Evolutionary conservation across 257 asterid genomes (phyloP), one percentile per base, ranked within the genome.

Genomic region (Solanum infundibuliforme): DNA sequence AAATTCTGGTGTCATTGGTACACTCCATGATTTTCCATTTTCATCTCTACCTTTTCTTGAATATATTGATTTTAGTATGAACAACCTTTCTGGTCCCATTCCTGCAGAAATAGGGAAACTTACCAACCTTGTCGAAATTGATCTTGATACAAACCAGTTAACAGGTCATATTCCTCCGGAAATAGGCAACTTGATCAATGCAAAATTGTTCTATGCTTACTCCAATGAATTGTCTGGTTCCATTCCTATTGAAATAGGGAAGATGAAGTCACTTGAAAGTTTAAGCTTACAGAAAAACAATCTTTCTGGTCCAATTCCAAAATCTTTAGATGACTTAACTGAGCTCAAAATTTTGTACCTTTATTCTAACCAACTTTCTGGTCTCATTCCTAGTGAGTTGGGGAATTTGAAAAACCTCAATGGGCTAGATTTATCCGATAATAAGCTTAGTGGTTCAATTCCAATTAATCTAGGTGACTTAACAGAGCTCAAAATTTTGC

Each of bases 31-130:
- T 58, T 91, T 91, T 31, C 87, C 92, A 0, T 91, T 89, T 82
- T 83, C 88, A 0, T 83, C 82, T 6, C 90, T 91, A n/a, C 88
- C 77, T 6, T 86, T 89, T 89, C 88, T 91, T 21, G 79, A 83
- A 13, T 68, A 48, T 55, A 20, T 91, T 18, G 92, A 89, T 83
- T 5, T 91, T 31, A 13, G 35, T 10, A 18, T 11, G 18, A 91
- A 91, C 35, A 32, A 31, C 6, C 52, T 90, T 52, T 86, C 71
- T 75, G 89, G 89, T 12, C 87, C 89, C 1, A 41, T 41, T 41
- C 79, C 81, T 32, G 48, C 69, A 41, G 86, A 3, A 46, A 41
- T 41, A 41, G 48, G 14, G 5, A 39, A 41, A 12, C 31, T 62
- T 12, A 8, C 14, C 10, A 62, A 62, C 11, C 69, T 62, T 62